Base-by-base conservation (phyloP, 1,139 yeast genomes). In the Pichia terricola region DNA sequence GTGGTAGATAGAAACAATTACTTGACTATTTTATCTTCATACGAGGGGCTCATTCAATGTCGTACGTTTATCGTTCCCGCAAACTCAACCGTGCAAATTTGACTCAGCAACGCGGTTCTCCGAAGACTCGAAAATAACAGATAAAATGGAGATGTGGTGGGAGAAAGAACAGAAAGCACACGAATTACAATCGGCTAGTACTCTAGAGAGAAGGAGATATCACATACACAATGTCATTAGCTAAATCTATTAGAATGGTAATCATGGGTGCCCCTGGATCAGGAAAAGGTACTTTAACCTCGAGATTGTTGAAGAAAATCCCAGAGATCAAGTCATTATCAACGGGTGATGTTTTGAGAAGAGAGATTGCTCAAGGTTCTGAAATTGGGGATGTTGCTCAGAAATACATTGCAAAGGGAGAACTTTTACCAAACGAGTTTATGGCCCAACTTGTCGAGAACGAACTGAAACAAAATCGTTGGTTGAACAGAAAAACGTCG, bases 181-280 rank as follows among this genome's bases (percentile, higher is more conserved):
- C 22, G 22, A 16, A 16, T 16, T 16, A 16, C 22, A 16, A 16
- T 16, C 22, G 22, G 22, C 22, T 16, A 16, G 22, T 16, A 16
- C 22, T 16, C 22, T 16, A 16, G 22, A 16, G 22, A 16, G 22
- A 16, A 16, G 22, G 22, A 16, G 22, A 16, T 16, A 16, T 16
- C 22, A 16, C 22, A 8, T 30, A 16, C 7, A 34, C 25, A 34
- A 34, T 34, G 35, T 34, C 35, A 6, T 10, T 34, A 9, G 35
- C 25, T 34, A 34, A 22, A 42, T 84, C 94, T 2, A 59, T 85
- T 35, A 66, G 96, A 52, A 64, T 87, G 38, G 68, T 88, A 34
- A 68, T 88, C 8, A 65, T 88, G 42, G 96, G 96, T 4, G 95
- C 96, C 0, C 97, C 96, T 0, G 97, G 96, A 0, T 74, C 95